Evolutionary conservation across 106 monocot species (phyloP).

Genomic region (Apostasia shenzhenica): DNA sequence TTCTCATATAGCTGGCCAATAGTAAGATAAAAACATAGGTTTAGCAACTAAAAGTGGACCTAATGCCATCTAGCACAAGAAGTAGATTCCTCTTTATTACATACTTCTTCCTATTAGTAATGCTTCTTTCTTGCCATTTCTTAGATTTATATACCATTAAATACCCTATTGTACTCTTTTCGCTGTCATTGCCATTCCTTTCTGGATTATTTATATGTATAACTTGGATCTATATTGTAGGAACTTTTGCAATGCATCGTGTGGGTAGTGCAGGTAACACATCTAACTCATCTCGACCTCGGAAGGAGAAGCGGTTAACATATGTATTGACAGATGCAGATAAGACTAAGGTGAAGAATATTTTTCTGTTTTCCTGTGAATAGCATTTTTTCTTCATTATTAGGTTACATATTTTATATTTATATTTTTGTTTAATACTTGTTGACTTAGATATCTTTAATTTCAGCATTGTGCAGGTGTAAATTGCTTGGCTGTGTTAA

Average conservation of each 20-base stretch:
- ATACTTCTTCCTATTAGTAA: no score
- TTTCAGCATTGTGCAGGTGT: constrained; percentile 93
- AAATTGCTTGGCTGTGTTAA: constrained; percentile 74
- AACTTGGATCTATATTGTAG: constrained; percentile 7
- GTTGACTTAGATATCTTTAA: not conserved
- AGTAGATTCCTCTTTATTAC: no score
- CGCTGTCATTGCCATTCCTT: no score
- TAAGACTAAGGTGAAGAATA: constrained; percentile 54
- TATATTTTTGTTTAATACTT: not conserved
- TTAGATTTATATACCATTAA: no score
- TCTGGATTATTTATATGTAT: no score
- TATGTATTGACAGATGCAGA: constrained; percentile 93
- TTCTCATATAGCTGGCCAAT: no score
- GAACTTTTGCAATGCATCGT: constrained; percentile 66
- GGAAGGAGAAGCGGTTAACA: constrained; percentile 91
- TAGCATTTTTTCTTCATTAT: not conserved
- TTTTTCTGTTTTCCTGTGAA: not conserved
- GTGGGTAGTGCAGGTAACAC: constrained; percentile 85
- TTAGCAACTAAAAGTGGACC: no score
- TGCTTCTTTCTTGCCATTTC: no score
- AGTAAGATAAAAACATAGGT: no score
- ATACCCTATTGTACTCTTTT: no score
- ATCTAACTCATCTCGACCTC: constrained; percentile 66
- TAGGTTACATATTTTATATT: no score
- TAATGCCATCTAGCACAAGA: no score